Base-by-base conservation (phyloP, 306 rosid genomes). In the Citrullus colocynthis region DNA sequence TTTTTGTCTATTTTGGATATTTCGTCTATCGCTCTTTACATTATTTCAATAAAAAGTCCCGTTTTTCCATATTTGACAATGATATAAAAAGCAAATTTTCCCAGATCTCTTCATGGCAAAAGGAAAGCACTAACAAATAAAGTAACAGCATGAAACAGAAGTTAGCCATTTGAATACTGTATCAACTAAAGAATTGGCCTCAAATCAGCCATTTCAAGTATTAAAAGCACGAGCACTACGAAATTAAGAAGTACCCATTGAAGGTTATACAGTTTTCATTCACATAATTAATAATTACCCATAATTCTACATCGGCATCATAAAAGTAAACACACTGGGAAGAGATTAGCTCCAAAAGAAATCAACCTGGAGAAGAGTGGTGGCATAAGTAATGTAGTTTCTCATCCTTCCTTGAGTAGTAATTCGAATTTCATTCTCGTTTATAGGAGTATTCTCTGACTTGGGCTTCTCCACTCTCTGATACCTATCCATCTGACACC, bases 381-480 rank as follows among this genome's bases (percentile, higher is more conserved):
- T 93, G 80, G 97, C 98, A 49, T 93, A 93, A 80, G 96, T 87
- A 77, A 91, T 91, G 45, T 90, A 93, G 64, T 90, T 93, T 73
- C 97, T 85, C 93, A 91, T 93, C 80, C 97, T 84, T 58, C 97
- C 98, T 48, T 93, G 98, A 77, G 91, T 71, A 7, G 97, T 93
- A 81, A 93, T 90, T 79, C 96, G 97, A 77, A 93, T 93, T 87
- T 93, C 98, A 56, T 93, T 93, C 86, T 91, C 98, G 48, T 86
- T 88, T 18, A 93, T 91, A 16, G 91, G 88, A 81, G 75, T 81
- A 3, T 70, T 67, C 17, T 87, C 96, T 0, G 84, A 72, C 80
- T 83, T 90, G 11, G 97, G 96, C 86, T 91, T 93, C 89, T 88
- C 97, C 78, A 93, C 96, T 81, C 98, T 88, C 88, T 91, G 97